phyloP scores from a whole-genome alignment of 1,284 basidiomycete genomes.

The Ganoderma meredithae region DNA sequence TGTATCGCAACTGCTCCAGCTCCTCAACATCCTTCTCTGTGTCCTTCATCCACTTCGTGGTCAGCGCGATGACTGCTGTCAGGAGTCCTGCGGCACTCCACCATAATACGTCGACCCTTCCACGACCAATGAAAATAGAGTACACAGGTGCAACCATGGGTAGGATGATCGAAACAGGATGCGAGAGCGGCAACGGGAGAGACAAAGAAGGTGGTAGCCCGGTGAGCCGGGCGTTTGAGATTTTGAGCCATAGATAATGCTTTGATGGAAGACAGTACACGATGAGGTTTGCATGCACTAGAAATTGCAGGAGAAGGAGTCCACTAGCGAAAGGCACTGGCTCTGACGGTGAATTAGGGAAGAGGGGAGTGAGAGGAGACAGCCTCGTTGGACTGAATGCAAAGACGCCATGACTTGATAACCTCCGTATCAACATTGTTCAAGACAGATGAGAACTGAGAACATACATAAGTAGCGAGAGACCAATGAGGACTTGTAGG shows the following conservation, averaged over 20 bases:
- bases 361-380: slow-evolving; percentile 36
- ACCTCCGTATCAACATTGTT: not conserved
- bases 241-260: slow-evolving; percentile 22
- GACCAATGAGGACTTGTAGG: slow-evolving; percentile 33
- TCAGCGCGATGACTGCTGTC: slow-evolving; percentile 31
- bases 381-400: slow-evolving; percentile 29
- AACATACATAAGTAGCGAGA: slow-evolving; percentile 40
- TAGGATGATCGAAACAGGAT: slow-evolving; percentile 26
- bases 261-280: slow-evolving; percentile 28
- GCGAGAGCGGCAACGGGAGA: slow-evolving; percentile 31
- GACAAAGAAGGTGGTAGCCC: slow-evolving; percentile 19
- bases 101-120: slow-evolving; percentile 37
- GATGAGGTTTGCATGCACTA: slow-evolving; percentile 34
- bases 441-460: not conserved
- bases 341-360: slow-evolving; percentile 22
- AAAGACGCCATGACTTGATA: slow-evolving; percentile 37
- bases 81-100: slow-evolving; percentile 34
- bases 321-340: slow-evolving; percentile 30
- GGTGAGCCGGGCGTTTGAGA: slow-evolving; percentile 9
- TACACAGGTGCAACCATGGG: slow-evolving; percentile 34
- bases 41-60: slow-evolving; percentile 35
- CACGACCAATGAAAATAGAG: slow-evolving; percentile 28
- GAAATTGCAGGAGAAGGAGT: slow-evolving; percentile 35
- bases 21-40: slow-evolving; percentile 33
- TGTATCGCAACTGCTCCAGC: slow-evolving; percentile 39